Evolutionary conservation across 1,284 basidiomycete genomes (phyloP).

Genomic region (Ceratobasidium sp.): DNA sequence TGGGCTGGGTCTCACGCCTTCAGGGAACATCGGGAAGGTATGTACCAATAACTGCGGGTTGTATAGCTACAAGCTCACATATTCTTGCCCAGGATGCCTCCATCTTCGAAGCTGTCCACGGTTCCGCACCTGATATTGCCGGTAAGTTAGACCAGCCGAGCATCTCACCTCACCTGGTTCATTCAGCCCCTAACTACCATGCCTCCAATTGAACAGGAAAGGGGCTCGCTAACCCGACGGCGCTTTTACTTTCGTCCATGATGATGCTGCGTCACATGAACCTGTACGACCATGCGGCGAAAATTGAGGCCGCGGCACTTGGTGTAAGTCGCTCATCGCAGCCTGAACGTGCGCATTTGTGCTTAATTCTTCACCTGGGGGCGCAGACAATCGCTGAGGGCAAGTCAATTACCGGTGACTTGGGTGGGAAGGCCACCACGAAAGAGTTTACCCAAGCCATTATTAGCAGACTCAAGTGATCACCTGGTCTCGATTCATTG

Average conservation of each 20-base stretch:
- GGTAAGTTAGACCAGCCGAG: constrained; percentile 57
- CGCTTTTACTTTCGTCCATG: constrained; percentile 90
- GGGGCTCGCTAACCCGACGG: constrained; percentile 98
- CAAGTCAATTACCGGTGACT: constrained; percentile 89
- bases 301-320: constrained; percentile 93
- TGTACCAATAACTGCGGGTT: constrained; percentile 47
- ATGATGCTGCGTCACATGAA: constrained; percentile 99
- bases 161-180: constrained; percentile 7
- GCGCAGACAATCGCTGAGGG: constrained; percentile 93
- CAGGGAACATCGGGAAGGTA: constrained; percentile 96
- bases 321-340: constrained; percentile 64
- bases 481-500: background rate
- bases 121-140: constrained; percentile 90
- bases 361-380: constrained; percentile 37
- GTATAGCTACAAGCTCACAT: background rate
- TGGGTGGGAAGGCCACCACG: constrained; percentile 91
- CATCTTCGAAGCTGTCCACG: constrained; percentile 99
- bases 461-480: constrained; percentile 69
- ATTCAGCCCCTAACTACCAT: constrained; percentile 24
- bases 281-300: constrained; percentile 83
- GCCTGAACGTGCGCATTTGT: constrained; percentile 19
- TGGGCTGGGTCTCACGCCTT: constrained; percentile 96
- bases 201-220: constrained; percentile 72
- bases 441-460: constrained; percentile 90
- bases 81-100: constrained; percentile 86